A percentile compares a stretch with the other conserved stretches of the same genome.
phyloP scores from a whole-genome alignment of 192 early-diverging fungal species.

The Phlyctochytrium arcticum region DNA sequence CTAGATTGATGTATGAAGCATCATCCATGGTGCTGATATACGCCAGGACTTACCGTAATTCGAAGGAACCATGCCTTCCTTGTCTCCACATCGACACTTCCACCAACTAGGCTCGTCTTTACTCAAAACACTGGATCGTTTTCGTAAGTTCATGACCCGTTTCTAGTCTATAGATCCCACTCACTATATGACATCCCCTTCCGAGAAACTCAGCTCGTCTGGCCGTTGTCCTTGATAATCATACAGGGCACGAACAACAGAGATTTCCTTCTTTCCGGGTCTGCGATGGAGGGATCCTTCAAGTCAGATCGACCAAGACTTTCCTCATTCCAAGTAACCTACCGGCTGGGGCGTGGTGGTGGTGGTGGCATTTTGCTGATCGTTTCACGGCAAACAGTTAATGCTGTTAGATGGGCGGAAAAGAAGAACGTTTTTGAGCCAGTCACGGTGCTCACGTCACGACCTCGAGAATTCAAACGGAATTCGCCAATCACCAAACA shows the following conservation, averaged over 20 bases:
- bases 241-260: slow-evolving; percentile 50
- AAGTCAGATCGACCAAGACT: too few species aligned
- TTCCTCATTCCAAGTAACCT: too few species aligned
- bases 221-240: slow-evolving; percentile 40
- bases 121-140: slow-evolving; percentile 32
- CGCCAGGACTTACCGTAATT: slow-evolving; percentile 46
- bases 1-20: slow-evolving; percentile 7
- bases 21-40: too few species aligned
- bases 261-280: slow-evolving; percentile 40
- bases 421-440: too few species aligned
- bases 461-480: too few species aligned
- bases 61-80: slow-evolving; percentile 46
- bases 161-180: too few species aligned
- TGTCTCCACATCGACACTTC: slow-evolving; percentile 46
- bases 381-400: too few species aligned
- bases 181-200: slow-evolving; percentile 45
- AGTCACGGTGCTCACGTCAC: too few species aligned
- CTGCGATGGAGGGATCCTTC: too few species aligned
- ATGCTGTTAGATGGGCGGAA: too few species aligned
- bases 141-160: too few species aligned
- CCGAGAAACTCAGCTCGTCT: slow-evolving; percentile 47
- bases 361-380: slow-evolving; percentile 27
- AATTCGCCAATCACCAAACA: too few species aligned
- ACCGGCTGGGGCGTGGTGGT: slow-evolving; percentile 8
- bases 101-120: slow-evolving; percentile 52